Percentiles rank a stretch among this genome's conserved stretches.
Conservation (phyloP, 805 yeast genomes). For the Candida khao-thaluensis region DNA sequence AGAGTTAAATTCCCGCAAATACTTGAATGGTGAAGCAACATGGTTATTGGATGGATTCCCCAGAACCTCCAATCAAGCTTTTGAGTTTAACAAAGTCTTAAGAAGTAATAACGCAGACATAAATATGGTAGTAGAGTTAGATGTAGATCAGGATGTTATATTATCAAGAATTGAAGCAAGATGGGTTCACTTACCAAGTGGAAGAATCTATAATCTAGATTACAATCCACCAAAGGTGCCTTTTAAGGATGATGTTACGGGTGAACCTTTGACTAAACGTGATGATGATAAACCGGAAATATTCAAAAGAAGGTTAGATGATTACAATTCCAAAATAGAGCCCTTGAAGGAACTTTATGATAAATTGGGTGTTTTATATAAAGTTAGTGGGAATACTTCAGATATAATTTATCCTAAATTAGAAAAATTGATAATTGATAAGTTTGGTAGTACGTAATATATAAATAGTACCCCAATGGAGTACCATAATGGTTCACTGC, state of each 20-base stretch:
- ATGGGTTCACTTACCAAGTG: conserved; percentile 82
- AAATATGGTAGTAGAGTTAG: conserved; percentile 79
- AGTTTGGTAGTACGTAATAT: conserved; percentile 1
- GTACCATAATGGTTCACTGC: too few relatives aligned
- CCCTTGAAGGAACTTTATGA: conserved; percentile 68
- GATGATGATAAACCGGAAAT: conserved; percentile 79
- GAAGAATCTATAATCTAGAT: conserved; percentile 80
- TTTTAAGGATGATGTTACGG: conserved; percentile 84
- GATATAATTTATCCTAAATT: conserved; percentile 81
- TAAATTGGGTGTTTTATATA: conserved; percentile 42
- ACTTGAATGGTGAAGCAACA: conserved; percentile 45
- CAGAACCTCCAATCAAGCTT: conserved; percentile 73
- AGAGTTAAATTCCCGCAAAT: conserved; percentile 43
- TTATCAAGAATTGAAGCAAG: conserved; percentile 79
- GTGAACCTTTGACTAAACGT: conserved; percentile 78
- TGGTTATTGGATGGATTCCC: conserved; percentile 95
- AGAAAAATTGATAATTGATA: conserved; percentile 14
- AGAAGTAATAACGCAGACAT: conserved; percentile 39
- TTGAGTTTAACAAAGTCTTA: conserved; percentile 49
- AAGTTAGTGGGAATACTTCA: conserved; percentile 74
- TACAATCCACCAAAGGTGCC: conserved; percentile 87
- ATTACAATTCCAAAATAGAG: conserved; percentile 55
- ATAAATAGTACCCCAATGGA: too few relatives aligned
- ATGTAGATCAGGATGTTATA: conserved; percentile 84
- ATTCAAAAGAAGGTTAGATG: conserved; percentile 63